Conservation (phyloP, 2,329 filamentous ascomycete species). For the Diaporthe aspalathi region DNA sequence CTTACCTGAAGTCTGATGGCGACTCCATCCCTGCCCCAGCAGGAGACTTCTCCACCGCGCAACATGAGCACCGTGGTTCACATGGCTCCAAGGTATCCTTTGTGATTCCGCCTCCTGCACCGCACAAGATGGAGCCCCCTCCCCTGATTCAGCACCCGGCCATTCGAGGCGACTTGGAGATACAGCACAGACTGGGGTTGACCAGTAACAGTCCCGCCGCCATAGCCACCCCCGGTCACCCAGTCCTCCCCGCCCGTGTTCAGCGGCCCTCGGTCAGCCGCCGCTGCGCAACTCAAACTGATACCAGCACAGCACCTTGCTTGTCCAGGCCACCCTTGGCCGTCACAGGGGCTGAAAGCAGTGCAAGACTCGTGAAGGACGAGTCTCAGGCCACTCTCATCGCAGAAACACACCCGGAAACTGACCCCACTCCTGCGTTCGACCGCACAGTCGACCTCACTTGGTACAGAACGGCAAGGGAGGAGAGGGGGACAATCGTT, state of each 20-base stretch:
- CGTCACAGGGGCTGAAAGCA: neutral
- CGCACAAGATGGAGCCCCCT: neutral
- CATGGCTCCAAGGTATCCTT: neutral
- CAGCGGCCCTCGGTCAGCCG: slow-evolving; percentile 13
- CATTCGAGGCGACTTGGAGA: slow-evolving; percentile 1
- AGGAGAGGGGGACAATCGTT: slow-evolving; percentile 22
- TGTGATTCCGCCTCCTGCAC: neutral
- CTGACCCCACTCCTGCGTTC: slow-evolving; percentile 45
- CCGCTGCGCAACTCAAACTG: slow-evolving; percentile 16
- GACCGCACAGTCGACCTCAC: slow-evolving; percentile 43
- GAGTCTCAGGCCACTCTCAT: neutral
- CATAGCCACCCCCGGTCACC: neutral
- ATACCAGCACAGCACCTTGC: neutral
- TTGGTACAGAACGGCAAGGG: slow-evolving; percentile 35
- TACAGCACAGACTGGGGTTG: slow-evolving; percentile 10
- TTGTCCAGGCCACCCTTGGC: neutral
- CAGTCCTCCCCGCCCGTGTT: neutral
- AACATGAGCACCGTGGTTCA: neutral
- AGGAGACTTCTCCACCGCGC: neutral
- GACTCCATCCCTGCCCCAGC: neutral
- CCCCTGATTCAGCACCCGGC: slow-evolving; percentile 29
- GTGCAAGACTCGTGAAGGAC: neutral
- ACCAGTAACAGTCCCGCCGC: neutral
- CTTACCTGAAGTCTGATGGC: neutral
- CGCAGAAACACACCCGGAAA: neutral